Conservation (phyloP, 2,329 filamentous ascomycete species). For the Monosporascus sp. region DNA sequence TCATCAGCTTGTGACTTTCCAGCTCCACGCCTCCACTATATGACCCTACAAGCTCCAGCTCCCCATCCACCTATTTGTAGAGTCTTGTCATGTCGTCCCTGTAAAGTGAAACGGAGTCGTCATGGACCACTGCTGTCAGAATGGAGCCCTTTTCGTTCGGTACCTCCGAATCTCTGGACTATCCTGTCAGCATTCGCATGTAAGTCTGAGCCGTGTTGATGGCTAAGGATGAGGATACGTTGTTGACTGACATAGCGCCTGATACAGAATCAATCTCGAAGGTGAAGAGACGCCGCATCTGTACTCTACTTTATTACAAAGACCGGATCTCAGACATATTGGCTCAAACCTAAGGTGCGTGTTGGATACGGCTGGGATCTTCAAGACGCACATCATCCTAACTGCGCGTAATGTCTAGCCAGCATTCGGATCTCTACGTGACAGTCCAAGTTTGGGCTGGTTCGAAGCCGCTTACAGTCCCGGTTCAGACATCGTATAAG, state of each 20-base stretch:
- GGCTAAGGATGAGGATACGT: constrained; percentile 2
- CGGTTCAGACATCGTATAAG: constrained; percentile 89
- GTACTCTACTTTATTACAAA: constrained; percentile 71
- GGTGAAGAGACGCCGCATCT: constrained; percentile 70
- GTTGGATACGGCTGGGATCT: background rate
- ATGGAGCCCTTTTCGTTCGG: constrained; percentile 98
- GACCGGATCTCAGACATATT: constrained; percentile 76
- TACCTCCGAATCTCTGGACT: constrained; percentile 75
- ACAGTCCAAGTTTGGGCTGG: constrained; percentile 93
- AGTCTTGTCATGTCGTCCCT: background rate
- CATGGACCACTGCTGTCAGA: constrained; percentile 7
- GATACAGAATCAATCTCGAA: constrained; percentile 50
- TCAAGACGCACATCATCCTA: constrained; percentile 7
- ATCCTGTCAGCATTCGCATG: constrained; percentile 65
- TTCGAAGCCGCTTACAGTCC: constrained; percentile 89
- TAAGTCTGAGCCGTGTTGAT: constrained; percentile 26
- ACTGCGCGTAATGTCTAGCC: constrained; percentile 39
- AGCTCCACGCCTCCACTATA: background rate
- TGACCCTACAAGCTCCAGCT: background rate
- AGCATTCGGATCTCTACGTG: constrained; percentile 84
- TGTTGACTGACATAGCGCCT: constrained; percentile 11
- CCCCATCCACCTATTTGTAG: background rate
- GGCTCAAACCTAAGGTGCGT: constrained; percentile 74
- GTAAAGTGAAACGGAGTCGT: constrained; percentile 3
- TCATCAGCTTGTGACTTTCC: background rate